Evolutionary conservation across 176 grass and related monocot genomes (phyloP), one percentile per base, ranked within the genome.

Genomic region (Oryza rufipogon): DNA sequence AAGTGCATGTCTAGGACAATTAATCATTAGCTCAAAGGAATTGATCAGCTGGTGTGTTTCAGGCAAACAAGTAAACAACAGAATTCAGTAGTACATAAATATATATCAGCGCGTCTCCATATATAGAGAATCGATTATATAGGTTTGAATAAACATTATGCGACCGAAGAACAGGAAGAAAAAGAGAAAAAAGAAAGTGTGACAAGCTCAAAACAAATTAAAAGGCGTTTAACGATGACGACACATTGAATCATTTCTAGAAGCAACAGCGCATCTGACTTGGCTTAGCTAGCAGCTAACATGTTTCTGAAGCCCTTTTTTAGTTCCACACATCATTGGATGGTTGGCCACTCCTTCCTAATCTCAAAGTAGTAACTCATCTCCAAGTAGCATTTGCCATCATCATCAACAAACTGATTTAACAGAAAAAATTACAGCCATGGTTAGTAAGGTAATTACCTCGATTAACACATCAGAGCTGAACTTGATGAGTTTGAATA

Each of bases 301-400:
- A 84, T 87, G 47, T 74, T 74, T 60, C 22, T 26, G 12, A 52
- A 81, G 89, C 46, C 17, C 39, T 41, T 61, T 61, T 84, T 32
- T 17, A 58, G 58, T 63, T 23, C 58, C 28, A 76, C 89, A 80
- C 71, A 80, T 92, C 87, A 95, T 82, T 83, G 68, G 41, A 32
- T n/a, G 61, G 54, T 9, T 67, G 85, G 87, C 94, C 94, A 97
- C 0, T 97, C 94, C 84, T 94, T 97, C 74, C 89, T 93, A 81
- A 97, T 97, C 74, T 97, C 94, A 51, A 97, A 97, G 80, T 93
- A 87, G 89, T 97, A 97, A 80, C 71, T 87, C 91, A 93, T 93
- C 70, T 97, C 94, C 86, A 97, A 84, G 81, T 97, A 97, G 79
- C 79, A 83, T 72, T 97, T 94, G 38, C 91, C 94, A 88, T 97